Conservation (phyloP, 805 yeast species). For the Hanseniaspora vineae region DNA sequence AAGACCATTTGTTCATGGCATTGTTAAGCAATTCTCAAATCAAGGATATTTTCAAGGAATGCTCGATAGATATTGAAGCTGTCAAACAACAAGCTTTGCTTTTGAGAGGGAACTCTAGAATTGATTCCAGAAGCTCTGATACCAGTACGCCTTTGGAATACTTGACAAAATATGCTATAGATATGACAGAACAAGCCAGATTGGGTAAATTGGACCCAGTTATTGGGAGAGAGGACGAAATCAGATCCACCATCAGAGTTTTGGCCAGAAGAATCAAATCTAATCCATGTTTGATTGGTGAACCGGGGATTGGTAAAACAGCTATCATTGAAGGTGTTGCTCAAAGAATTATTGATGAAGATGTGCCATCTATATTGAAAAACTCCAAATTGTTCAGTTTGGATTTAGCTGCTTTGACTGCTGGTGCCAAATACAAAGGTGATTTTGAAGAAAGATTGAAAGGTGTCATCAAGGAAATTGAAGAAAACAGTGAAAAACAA, state of each 20-base stretch:
- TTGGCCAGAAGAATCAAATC: slow-evolving; percentile 95
- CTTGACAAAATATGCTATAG: slow-evolving; percentile 79
- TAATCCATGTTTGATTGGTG: slow-evolving; percentile 94
- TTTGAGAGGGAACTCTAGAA: slow-evolving; percentile 80
- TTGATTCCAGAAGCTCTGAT: slow-evolving; percentile 90
- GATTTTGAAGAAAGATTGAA: slow-evolving; percentile 97
- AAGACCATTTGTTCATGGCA: slow-evolving; percentile 84
- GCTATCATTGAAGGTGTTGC: slow-evolving; percentile 98
- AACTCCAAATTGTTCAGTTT: slow-evolving; percentile 73
- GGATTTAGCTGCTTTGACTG: slow-evolving; percentile 92
- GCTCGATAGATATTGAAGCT: slow-evolving; percentile 52
- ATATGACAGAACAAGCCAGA: slow-evolving; percentile 85
- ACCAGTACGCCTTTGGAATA: slow-evolving; percentile 77
- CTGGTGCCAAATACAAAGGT: slow-evolving; percentile 98
- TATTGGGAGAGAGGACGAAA: slow-evolving; percentile 97
- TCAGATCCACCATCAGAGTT: slow-evolving; percentile 86
- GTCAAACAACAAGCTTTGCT: slow-evolving; percentile 66
- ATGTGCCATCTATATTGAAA: slow-evolving; percentile 81
- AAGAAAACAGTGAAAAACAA: slow-evolving; percentile 51
- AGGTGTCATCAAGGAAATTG: slow-evolving; percentile 91
- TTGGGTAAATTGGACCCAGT: slow-evolving; percentile 96
- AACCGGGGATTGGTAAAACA: slow-evolving; percentile 99
- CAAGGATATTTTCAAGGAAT: slow-evolving; percentile 59
- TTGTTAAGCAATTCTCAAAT: slow-evolving; percentile 67
- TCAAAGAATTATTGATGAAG: slow-evolving; percentile 89